These are phyloP conservation scores for Arthroderma sp. DNA, from an alignment of 2,329 filamentous ascomycete species.

Conservation along the genomic window DNA sequence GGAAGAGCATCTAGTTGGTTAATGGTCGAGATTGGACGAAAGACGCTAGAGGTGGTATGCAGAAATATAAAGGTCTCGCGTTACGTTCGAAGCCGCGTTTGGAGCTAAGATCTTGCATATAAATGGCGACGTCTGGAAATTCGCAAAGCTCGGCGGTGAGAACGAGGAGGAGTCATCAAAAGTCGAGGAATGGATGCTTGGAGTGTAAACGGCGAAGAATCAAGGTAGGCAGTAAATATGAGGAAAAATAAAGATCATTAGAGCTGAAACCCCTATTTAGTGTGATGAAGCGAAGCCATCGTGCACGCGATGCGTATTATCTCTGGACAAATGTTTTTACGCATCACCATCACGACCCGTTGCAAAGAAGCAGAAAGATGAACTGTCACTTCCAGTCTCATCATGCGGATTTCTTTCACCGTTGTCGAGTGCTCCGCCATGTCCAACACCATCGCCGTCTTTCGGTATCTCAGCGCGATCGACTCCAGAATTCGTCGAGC, in stretches of 20 bases:
- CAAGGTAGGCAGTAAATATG: neutral
- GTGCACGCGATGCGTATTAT: constrained; percentile 1
- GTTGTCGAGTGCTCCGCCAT: neutral
- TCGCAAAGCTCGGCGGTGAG: neutral
- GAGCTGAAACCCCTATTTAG: neutral
- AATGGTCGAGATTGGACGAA: no score
- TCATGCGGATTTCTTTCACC: neutral
- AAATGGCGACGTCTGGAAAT: constrained; percentile 1
- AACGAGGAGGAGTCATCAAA: constrained; percentile 3
- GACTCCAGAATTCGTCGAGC: neutral
- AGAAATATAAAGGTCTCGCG: no score
- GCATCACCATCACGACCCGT: neutral
- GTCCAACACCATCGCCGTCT: neutral
- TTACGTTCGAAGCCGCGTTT: no score
- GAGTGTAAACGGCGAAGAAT: constrained; percentile 4
- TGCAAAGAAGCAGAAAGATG: neutral
- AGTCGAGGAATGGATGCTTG: constrained; percentile 3
- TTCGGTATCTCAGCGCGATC: constrained; percentile 1
- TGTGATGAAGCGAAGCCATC: constrained; percentile 5
- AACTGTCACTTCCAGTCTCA: constrained; percentile 2
- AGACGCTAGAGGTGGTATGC: no score
- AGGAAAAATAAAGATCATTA: neutral
- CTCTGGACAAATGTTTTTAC: constrained; percentile 4
- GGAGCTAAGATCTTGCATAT: neutral
- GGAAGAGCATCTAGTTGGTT: no score